Evolutionary conservation across 78 protist species (phyloP), one percentile per base, ranked within the genome.

Genomic region (Pelomyxa schiedti): DNA sequence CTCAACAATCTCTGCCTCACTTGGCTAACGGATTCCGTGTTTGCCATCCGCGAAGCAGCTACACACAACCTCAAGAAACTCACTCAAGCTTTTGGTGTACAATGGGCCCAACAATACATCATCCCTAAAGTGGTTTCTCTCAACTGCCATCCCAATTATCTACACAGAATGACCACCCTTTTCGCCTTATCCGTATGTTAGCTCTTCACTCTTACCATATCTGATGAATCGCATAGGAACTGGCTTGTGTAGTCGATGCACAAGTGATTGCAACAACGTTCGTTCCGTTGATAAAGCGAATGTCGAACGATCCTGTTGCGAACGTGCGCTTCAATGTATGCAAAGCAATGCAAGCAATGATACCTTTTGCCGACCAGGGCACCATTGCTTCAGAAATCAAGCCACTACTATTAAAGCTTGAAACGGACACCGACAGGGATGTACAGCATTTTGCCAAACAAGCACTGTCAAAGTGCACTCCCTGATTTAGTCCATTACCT

Each of bases 291-390:
- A 77, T 78, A 16, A 4, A 78, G 35, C n/a, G 43, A 30, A 29
- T 93, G 84, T 84, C 77, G 4, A 1, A 26, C 9, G 97, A 94
- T 53, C 30, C 81, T 16, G 97, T 95, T 4, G 90, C 98, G 69
- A 95, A 95, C 73, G 79, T 95, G 4, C 79, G 97, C 71, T 95
- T 95, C 81, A 95, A 94, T 79, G 95, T 77, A 8, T 94, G 94
- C 41, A 89, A 86, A 65, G 77, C 92, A 7, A 85, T 95, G 43
- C 78, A 63, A 47, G 28, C 28, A 42, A n/a, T 93, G 39, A 29
- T 76, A 8, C 74, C 84, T 26, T 28, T 32, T 37, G 42, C 83
- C 71, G 79, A 85, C 37, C 26, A 69, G 24, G 53, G 82, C 9
- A 5, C 71, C 30, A 83, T 87, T 30, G 84, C 76, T 63, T 24